These are phyloP conservation scores for Bipolaris cookei DNA, from an alignment of 2,329 filamentous ascomycete genomes.

Conservation along the genomic window DNA sequence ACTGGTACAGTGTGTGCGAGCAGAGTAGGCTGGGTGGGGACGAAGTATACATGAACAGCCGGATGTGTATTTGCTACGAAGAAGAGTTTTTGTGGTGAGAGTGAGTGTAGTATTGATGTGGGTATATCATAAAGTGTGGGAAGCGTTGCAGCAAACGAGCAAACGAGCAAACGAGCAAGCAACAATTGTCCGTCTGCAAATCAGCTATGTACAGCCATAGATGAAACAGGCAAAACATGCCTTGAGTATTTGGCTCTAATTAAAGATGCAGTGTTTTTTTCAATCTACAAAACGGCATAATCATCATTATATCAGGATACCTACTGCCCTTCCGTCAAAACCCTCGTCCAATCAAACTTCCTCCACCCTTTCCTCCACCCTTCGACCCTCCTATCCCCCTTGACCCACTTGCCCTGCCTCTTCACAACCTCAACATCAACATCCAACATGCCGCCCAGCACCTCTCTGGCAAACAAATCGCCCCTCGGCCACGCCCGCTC, in stretches of 20 bases:
- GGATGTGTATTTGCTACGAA: neutral
- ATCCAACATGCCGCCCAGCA: constrained; percentile 91
- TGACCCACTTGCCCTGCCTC: constrained; percentile 85
- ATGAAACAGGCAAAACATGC: constrained; percentile 7
- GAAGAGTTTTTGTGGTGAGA: neutral
- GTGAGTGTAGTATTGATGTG: neutral
- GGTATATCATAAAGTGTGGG: constrained; percentile 1
- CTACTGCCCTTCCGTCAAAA: constrained; percentile 58
- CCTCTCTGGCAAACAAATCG: constrained; percentile 90
- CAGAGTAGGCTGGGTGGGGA: neutral
- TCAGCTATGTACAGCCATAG: constrained; percentile 15
- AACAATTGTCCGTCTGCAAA: constrained; percentile 8
- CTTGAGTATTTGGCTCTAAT: neutral
- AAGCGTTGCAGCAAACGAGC: constrained; percentile 1
- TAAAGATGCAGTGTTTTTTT: neutral
- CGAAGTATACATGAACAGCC: constrained; percentile 1
- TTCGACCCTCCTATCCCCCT: constrained; percentile 71
- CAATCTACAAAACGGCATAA: neutral
- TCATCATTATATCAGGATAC: too few species aligned
- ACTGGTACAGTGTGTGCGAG: constrained; percentile 2
- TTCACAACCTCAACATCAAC: constrained; percentile 82
- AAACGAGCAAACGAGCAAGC: neutral
- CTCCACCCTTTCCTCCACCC: constrained; percentile 84
- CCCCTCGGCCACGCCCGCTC: constrained; percentile 83
- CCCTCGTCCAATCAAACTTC: constrained; percentile 87